phyloP scores from a whole-genome alignment of 441 rosid genomes.

The Populus hybrid region DNA sequence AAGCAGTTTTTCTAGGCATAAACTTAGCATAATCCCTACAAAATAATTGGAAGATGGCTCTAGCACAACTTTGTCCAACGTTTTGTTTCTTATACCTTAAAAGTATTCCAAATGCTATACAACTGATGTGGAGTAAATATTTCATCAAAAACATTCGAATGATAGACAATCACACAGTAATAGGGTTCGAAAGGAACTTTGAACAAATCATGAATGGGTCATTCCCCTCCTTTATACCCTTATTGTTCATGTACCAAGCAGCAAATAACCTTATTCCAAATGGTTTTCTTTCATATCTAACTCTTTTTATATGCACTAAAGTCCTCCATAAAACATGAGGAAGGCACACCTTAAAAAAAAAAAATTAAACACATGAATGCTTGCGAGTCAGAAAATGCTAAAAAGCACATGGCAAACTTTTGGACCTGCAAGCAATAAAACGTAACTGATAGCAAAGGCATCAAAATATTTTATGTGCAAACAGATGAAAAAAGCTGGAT shows the following conservation, averaged over 20 bases:
- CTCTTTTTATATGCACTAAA: neutral
- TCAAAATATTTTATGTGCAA: neutral
- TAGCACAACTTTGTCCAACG: neutral
- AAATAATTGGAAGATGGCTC: neutral
- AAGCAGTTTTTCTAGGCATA: too few species aligned
- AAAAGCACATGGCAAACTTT: conserved; percentile 23
- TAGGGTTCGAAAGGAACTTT: neutral
- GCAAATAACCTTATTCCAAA: neutral
- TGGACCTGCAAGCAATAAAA: conserved; percentile 18
- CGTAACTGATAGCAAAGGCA: neutral
- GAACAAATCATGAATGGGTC: neutral
- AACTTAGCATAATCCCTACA: too few species aligned
- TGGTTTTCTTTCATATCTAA: too few species aligned
- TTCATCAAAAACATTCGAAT: neutral
- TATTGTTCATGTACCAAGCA: neutral
- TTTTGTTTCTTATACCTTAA: neutral
- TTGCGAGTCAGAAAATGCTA: conserved; percentile 14
- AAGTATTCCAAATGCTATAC: neutral
- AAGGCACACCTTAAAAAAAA: conserved; percentile 14
- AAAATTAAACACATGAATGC: conserved; percentile 6
- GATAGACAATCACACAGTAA: neutral
- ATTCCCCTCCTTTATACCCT: neutral
- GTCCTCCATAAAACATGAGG: neutral
- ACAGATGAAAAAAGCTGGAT: neutral
- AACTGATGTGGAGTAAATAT: neutral